A percentile compares a stretch with the other conserved stretches of the same genome.
Conservation (phyloP, 2,329 filamentous ascomycete genomes). For the Sporothrix euskadiensis region DNA sequence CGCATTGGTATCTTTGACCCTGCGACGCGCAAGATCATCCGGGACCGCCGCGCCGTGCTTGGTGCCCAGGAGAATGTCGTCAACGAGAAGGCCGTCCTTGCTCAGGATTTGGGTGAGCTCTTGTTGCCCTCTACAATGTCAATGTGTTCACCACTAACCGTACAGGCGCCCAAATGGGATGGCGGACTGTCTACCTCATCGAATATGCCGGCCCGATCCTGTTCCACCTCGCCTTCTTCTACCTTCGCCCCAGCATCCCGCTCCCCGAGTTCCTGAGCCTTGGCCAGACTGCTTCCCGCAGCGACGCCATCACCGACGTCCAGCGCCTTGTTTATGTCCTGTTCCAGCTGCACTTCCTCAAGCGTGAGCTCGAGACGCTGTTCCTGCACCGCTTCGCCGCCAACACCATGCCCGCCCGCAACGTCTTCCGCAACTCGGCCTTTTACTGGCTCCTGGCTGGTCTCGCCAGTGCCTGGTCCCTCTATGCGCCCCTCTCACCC, state of each 20-base stretch:
- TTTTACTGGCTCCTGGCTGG: constrained; percentile 93
- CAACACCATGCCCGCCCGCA: constrained; percentile 86
- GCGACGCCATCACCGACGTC: constrained; percentile 50
- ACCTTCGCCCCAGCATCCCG: constrained; percentile 71
- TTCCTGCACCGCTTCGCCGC: constrained; percentile 94
- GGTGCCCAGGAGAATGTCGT: constrained; percentile 51
- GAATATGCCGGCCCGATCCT: constrained; percentile 92
- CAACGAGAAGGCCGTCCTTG: constrained; percentile 63
- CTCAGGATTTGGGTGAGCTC: constrained; percentile 85
- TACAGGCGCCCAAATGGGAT: constrained; percentile 80
- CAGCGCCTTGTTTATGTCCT: constrained; percentile 75
- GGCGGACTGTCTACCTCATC: constrained; percentile 91
- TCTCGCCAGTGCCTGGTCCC: constrained; percentile 76
- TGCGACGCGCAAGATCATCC: constrained; percentile 61
- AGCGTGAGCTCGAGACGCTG: constrained; percentile 92
- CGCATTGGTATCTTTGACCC: constrained; percentile 64
- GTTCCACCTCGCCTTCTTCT: constrained; percentile 75
- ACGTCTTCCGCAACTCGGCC: constrained; percentile 91
- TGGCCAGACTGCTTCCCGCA: constrained; percentile 41
- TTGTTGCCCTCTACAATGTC: no score
- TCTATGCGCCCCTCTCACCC: constrained; percentile 74
- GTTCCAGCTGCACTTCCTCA: constrained; percentile 81
- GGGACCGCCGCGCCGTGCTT: constrained; percentile 59
- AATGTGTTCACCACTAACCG: neutral
- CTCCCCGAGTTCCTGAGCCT: constrained; percentile 35